Evolutionary conservation across 495 filamentous ascomycete genomes (phyloP).

Genomic region (Podospora pseudocomata): DNA sequence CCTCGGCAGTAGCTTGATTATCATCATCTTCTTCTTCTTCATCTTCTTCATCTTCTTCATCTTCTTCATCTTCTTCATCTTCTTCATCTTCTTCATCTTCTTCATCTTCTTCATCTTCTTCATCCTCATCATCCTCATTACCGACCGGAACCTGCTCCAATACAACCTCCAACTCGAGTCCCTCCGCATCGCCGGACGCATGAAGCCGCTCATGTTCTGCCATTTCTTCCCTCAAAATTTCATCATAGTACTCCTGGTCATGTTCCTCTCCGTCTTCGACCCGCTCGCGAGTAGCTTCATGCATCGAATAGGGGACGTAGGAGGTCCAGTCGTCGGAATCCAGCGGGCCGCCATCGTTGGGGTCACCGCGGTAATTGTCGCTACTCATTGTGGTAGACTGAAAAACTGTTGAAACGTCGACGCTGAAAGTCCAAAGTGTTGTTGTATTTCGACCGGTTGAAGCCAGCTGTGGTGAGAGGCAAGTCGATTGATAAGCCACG

Average conservation of each 20-base stretch:
- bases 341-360: neutral
- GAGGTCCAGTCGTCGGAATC: no score
- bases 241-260: constrained; percentile 24
- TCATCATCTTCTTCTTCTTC: no score
- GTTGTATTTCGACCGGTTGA: neutral
- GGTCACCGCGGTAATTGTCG: neutral
- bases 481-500: neutral
- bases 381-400: neutral
- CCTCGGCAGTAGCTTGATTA: neutral
- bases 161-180: neutral
- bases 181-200: constrained; percentile 7
- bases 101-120: no score
- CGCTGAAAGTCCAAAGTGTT: neutral
- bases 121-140: neutral
- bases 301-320: neutral
- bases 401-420: neutral
- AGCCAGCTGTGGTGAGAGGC: neutral
- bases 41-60: no score
- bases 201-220: constrained; percentile 46
- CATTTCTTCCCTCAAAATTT: constrained; percentile 43
- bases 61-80: no score
- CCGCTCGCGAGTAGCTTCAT: neutral
- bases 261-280: neutral
- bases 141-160: neutral
- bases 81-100: no score